A percentile compares a stretch with the other conserved stretches of the same genome.
Conservation (phyloP, 2,329 filamentous ascomycete species). For the Diplodia intermedia region DNA sequence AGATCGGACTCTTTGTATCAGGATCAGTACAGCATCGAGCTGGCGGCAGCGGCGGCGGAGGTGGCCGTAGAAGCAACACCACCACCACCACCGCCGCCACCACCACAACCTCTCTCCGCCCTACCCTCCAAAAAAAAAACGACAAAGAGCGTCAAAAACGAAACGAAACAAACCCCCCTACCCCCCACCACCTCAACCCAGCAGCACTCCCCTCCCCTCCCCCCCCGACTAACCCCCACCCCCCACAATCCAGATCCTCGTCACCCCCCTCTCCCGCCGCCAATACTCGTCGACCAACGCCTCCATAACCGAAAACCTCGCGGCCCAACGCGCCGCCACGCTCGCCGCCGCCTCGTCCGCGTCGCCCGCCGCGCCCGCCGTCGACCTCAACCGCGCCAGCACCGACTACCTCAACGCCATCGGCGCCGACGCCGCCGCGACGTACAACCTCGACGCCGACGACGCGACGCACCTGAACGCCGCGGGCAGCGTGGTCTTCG, state of each 20-base stretch:
- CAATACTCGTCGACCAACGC: neutral
- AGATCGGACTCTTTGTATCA: neutral
- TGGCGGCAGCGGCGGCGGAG: neutral
- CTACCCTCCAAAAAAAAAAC: neutral
- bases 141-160: too few species aligned
- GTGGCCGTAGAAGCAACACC: neutral
- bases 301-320: slow-evolving; percentile 16
- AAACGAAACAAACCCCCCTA: neutral
- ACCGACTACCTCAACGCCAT: slow-evolving; percentile 28
- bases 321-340: slow-evolving; percentile 26
- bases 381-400: slow-evolving; percentile 30
- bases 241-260: slow-evolving; percentile 20
- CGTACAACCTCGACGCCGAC: slow-evolving; percentile 21
- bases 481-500: slow-evolving; percentile 25
- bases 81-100: neutral
- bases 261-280: slow-evolving; percentile 30
- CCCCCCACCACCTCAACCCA: neutral
- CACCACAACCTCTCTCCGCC: too few species aligned
- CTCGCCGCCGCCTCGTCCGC: slow-evolving; percentile 24
- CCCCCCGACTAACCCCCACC: neutral
- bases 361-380: neutral
- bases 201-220: neutral
- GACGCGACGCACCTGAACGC: slow-evolving; percentile 29
- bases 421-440: slow-evolving; percentile 13
- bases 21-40: neutral